A percentile compares a stretch with the other conserved stretches of the same genome.
Conservation (phyloP, 306 rosid species). For the Dryas alaskensis region DNA sequence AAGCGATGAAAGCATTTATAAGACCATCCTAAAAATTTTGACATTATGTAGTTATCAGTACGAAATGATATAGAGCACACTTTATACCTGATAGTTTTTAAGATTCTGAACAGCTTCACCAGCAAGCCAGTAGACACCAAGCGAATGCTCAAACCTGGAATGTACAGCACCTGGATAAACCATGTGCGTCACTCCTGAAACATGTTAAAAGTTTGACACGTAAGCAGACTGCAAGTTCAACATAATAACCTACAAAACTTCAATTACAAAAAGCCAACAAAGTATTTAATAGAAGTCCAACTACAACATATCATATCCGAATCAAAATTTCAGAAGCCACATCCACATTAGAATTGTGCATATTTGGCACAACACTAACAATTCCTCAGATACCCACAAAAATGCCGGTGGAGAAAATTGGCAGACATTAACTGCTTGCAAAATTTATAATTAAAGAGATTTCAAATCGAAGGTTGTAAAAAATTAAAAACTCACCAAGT, state of each 20-base stretch:
- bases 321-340: not conserved
- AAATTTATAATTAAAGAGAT: not conserved
- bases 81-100: constrained; percentile 54
- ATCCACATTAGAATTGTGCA: not conserved
- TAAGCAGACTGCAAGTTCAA: constrained; percentile 24
- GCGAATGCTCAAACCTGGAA: constrained; percentile 93
- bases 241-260: not conserved
- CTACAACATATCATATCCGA: not conserved
- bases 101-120: constrained; percentile 77
- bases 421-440: not conserved
- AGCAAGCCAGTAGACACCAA: constrained; percentile 94
- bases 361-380: not conserved
- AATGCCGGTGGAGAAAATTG: not conserved
- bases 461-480: not conserved
- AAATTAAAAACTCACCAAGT: constrained; percentile 58
- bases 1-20: constrained; percentile 25
- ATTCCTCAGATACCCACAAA: not conserved
- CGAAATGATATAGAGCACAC: constrained; percentile 4
- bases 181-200: constrained; percentile 71
- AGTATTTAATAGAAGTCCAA: not conserved
- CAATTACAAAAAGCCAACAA: not conserved
- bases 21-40: not conserved
- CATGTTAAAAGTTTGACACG: constrained; percentile 22
- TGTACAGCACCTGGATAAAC: constrained; percentile 95
- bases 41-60: constrained; percentile 11